Percentiles rank a stretch among this genome's conserved stretches.
These are phyloP conservation scores for Fusarium setosum DNA, from an alignment of 2,329 filamentous ascomycete genomes.

Conservation along the genomic window DNA sequence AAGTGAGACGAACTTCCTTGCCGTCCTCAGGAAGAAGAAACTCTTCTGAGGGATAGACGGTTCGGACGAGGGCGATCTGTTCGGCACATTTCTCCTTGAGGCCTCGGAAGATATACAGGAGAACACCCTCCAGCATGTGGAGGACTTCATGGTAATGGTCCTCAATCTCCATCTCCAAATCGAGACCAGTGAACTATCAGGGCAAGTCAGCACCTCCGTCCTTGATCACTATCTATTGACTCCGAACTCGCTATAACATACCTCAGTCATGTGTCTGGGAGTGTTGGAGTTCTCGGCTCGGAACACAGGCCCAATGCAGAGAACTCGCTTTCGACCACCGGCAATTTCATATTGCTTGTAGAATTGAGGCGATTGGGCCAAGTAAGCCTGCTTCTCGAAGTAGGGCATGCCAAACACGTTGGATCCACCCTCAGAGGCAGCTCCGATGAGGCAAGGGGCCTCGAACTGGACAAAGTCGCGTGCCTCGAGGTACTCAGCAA, in stretches of 20 bases:
- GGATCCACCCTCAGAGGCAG: constrained; percentile 90
- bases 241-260: constrained; percentile 41
- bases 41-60: constrained; percentile 80
- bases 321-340: constrained; percentile 80
- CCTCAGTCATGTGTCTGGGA: constrained; percentile 84
- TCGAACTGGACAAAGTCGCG: constrained; percentile 86
- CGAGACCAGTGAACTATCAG: constrained; percentile 80
- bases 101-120: constrained; percentile 84
- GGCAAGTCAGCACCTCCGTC: constrained; percentile 9
- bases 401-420: constrained; percentile 93
- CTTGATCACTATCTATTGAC: not conserved
- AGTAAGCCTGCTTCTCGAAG: constrained; percentile 84
- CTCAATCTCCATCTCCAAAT: constrained; percentile 91
- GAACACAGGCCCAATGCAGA: constrained; percentile 84
- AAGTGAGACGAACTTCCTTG: constrained; percentile 81
- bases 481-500: constrained; percentile 81
- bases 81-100: constrained; percentile 73
- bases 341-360: constrained; percentile 92
- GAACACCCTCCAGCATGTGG: constrained; percentile 76
- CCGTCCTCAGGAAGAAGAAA: constrained; percentile 81
- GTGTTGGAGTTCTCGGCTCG: constrained; percentile 89
- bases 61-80: constrained; percentile 78
- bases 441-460: constrained; percentile 88
- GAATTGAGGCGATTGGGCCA: constrained; percentile 85
- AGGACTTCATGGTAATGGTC: constrained; percentile 80